Evolutionary conservation across 148 eudicot genomes (phyloP).

Genomic region (Diospyros kaki): DNA sequence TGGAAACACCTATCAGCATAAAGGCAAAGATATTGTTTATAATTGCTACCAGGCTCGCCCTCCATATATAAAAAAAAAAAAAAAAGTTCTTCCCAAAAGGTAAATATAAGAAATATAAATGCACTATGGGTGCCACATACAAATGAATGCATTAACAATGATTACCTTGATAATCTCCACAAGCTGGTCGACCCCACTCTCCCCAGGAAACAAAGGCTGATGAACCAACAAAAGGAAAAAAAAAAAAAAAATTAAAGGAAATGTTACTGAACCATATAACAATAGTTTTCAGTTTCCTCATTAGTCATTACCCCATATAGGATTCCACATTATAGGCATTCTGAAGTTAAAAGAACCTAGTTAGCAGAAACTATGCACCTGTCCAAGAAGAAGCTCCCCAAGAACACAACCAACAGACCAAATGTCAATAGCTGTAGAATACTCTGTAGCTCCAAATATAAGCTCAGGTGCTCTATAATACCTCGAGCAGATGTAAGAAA

Average conservation of each 20-base stretch:
- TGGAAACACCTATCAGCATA: neutral
- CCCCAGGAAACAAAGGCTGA: conserved; percentile 93
- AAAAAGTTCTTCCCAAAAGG: neutral
- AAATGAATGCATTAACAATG: neutral
- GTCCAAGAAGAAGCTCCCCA: conserved; percentile 89
- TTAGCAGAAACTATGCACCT: conserved; percentile 30
- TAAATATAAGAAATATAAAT: neutral
- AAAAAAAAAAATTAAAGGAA: neutral
- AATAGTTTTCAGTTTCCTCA: neutral
- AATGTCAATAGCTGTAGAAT: conserved; percentile 77
- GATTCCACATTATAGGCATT: neutral
- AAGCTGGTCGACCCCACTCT: conserved; percentile 93
- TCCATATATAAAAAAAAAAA: neutral
- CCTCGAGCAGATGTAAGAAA: conserved; percentile 92
- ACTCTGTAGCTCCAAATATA: conserved; percentile 94
- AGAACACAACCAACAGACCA: conserved; percentile 98
- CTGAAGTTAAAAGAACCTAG: conserved; percentile 2
- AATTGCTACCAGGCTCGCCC: neutral
- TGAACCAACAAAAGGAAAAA: conserved; percentile 11
- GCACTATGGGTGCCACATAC: neutral
- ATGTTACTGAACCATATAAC: neutral
- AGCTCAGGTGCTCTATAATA: conserved; percentile 97
- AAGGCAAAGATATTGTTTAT: neutral
- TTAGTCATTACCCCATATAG: neutral
- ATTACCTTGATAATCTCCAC: conserved; percentile 89